Conservation (phyloP, 345 rosid species). For the Xanthoceras sorbifolium region DNA sequence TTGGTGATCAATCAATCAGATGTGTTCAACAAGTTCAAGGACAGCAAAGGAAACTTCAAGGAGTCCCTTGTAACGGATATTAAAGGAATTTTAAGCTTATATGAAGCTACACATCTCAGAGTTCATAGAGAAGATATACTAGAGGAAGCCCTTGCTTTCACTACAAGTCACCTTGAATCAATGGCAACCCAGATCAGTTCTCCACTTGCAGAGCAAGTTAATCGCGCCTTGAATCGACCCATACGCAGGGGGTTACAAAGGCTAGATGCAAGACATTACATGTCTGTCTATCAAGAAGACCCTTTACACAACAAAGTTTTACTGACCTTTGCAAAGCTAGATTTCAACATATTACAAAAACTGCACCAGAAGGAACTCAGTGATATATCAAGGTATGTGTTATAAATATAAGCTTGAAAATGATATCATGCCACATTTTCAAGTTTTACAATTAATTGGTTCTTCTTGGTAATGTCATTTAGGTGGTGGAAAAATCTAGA, state of each 20-base stretch:
- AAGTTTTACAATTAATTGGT: too few relatives aligned
- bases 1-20: conserved; percentile 29
- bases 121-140: conserved; percentile 36
- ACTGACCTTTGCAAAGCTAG: conserved; percentile 26
- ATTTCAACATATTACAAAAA: conserved; percentile 40
- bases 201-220: conserved; percentile 15
- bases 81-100: conserved; percentile 36
- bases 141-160: conserved; percentile 40
- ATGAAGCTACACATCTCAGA: conserved; percentile 41
- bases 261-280: conserved; percentile 29
- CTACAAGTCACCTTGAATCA: conserved; percentile 24
- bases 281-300: conserved; percentile 27
- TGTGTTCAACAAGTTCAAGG: conserved; percentile 31
- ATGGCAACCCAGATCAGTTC: neutral
- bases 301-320: conserved; percentile 18
- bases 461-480: too few relatives aligned
- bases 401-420: too few relatives aligned
- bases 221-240: neutral
- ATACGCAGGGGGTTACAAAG: conserved; percentile 26
- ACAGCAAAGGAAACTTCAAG: conserved; percentile 22
- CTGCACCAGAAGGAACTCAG: conserved; percentile 38
- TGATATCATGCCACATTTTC: too few relatives aligned
- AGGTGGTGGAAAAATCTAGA: conserved; percentile 51
- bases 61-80: conserved; percentile 9
- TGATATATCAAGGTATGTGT: conserved; percentile 18